Conservation (phyloP, 2,329 filamentous ascomycete genomes). For the Raffaelea arxii region DNA sequence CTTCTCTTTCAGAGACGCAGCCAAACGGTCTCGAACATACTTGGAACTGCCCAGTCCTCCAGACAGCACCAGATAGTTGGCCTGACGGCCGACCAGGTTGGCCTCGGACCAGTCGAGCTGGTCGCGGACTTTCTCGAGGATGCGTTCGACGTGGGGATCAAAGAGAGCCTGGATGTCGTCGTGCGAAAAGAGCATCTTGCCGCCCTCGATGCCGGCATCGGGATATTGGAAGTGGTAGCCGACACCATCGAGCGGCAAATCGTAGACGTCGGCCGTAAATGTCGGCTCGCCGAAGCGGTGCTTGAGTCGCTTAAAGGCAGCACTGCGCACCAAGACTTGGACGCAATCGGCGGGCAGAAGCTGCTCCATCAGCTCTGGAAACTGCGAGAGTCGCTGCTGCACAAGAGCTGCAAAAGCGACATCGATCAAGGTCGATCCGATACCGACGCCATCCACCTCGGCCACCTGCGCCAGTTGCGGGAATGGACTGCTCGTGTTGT, state of each 20-base stretch:
- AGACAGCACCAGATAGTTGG: slow-evolving; percentile 34
- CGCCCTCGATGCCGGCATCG: slow-evolving; percentile 27
- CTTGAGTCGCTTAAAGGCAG: slow-evolving; percentile 17
- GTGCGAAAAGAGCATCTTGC: slow-evolving; percentile 29
- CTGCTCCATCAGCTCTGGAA: slow-evolving; percentile 22
- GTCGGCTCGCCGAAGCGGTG: slow-evolving; percentile 34
- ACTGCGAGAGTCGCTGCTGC: slow-evolving; percentile 23
- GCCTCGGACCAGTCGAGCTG: slow-evolving; percentile 29
- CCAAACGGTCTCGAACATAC: slow-evolving; percentile 33
- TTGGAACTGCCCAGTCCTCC: slow-evolving; percentile 35
- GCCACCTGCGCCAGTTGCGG: slow-evolving; percentile 18
- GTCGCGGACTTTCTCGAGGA: slow-evolving; percentile 27
- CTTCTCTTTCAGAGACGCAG: slow-evolving; percentile 23
- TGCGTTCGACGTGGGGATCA: slow-evolving; percentile 29
- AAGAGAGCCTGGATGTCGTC: slow-evolving; percentile 33
- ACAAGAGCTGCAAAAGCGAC: slow-evolving; percentile 29
- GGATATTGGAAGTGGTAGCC: slow-evolving; percentile 27
- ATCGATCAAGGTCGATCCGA: slow-evolving; percentile 37
- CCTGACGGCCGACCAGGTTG: slow-evolving; percentile 16
- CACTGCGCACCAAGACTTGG: slow-evolving; percentile 18
- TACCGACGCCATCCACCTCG: slow-evolving; percentile 33
- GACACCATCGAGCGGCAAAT: slow-evolving; percentile 32
- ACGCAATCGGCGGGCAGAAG: slow-evolving; percentile 28
- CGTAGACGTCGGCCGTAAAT: slow-evolving; percentile 29
- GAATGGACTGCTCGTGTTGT: slow-evolving; percentile 17